Base-by-base conservation (phyloP, 148 eudicot species). In the Silene uniflora region DNA sequence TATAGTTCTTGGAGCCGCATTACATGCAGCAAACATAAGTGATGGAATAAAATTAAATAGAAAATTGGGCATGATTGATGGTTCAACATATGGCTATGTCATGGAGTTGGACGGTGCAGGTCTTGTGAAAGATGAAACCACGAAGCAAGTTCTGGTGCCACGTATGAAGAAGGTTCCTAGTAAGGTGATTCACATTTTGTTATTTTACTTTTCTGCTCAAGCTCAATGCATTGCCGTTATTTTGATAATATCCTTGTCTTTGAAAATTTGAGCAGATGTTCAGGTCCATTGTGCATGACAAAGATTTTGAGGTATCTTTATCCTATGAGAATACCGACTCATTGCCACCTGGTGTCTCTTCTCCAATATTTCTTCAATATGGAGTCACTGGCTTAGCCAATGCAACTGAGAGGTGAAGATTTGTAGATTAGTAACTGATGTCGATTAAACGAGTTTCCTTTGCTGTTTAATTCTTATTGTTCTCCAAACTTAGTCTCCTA, bases 21-120 rank as follows among this genome's bases (percentile, higher is more conserved):
- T 96, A 72, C 92, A 87, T 80, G 97, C 99, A 69, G 98, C 99
- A 54, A 96, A 96, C 85, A 66, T 96, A 80, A 96, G 99, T 82
- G 99, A 96, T 80, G 99, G 98, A 69, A 92, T 96, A 27, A 96
- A 96, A 82, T 82, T 95, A 77, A 96, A 96, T 66, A 90, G 98
- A 77, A 96, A 96, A 82, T 84, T 96, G 35, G 99, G 98, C 71
- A 96, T 96, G 93, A 73, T 92, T 80, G 99, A 92, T 84, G 99
- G 99, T 59, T 86, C 99, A 74, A 83, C 85, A 23, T 96, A 96
- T 77, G 98, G 99, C 67, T 92, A 86, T 86, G 83, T 92, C 79
- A 81, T 91, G 74, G 91, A 96, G 84, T 80, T 96, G 81, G 82
- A 91, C 60, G 99, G 97, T 68, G 74, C 83, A 64, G 94, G 80